A percentile compares a stretch with the other conserved stretches of the same genome.
phyloP scores from a whole-genome alignment of 306 rosid genomes.

The Prunus davidiana region DNA sequence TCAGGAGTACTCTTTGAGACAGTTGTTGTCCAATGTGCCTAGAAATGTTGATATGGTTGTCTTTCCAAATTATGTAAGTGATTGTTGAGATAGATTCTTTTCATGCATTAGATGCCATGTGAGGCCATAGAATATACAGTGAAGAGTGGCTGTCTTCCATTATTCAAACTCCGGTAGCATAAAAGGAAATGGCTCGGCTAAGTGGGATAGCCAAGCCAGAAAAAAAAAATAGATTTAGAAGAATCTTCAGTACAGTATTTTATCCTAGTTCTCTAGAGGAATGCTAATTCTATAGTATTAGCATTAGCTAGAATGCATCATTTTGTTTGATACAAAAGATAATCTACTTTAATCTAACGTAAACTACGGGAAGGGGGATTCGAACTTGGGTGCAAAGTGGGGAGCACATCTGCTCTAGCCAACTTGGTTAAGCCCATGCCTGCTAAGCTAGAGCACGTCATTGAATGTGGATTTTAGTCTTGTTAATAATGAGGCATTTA shows the following conservation, averaged over 20 bases:
- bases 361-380: too few species aligned
- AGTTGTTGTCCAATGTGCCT: constrained; percentile 76
- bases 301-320: background rate
- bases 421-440: too few species aligned
- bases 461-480: background rate
- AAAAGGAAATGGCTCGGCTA: too few species aligned
- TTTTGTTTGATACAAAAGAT: too few species aligned
- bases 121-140: background rate
- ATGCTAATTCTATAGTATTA: background rate
- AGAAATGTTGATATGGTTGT: constrained; percentile 86
- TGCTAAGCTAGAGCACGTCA: too few species aligned
- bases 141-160: background rate
- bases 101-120: background rate
- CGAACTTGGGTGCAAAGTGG: too few species aligned
- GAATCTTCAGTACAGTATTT: background rate
- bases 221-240: too few species aligned
- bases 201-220: too few species aligned
- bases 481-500: background rate
- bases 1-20: constrained; percentile 81
- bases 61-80: constrained; percentile 93
- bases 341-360: too few species aligned
- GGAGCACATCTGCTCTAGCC: too few species aligned
- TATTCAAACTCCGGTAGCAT: background rate
- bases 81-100: constrained; percentile 8
- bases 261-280: background rate